Evolutionary conservation across 768 basidiomycete genomes (phyloP).

Genomic region (Fibroporia radiculosa): DNA sequence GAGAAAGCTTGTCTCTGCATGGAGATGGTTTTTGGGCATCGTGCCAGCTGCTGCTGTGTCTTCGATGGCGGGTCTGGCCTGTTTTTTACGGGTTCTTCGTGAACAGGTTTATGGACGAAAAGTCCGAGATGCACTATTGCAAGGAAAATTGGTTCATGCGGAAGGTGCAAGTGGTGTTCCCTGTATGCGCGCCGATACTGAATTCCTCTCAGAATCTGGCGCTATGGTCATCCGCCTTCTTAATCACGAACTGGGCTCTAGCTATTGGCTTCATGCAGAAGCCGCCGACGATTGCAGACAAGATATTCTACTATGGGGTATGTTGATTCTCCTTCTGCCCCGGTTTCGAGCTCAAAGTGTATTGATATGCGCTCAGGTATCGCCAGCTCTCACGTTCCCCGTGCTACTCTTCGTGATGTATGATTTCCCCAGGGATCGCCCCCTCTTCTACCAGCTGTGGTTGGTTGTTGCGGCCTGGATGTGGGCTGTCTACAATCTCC

Average conservation of each 20-base stretch:
- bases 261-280: slow-evolving; percentile 43
- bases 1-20: slow-evolving; percentile 26
- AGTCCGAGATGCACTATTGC: slow-evolving; percentile 41
- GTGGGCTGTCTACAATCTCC: slow-evolving; percentile 55
- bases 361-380: slow-evolving; percentile 29
- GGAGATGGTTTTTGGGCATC: slow-evolving; percentile 29
- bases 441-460: slow-evolving; percentile 52
- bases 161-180: slow-evolving; percentile 31
- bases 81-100: slow-evolving; percentile 48
- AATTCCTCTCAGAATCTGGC: slow-evolving; percentile 36
- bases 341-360: too few relatives aligned
- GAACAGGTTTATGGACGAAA: slow-evolving; percentile 50
- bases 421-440: slow-evolving; percentile 63
- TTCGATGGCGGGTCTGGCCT: slow-evolving; percentile 57
- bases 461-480: slow-evolving; percentile 53
- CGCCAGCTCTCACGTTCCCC: slow-evolving; percentile 54
- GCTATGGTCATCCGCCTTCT: slow-evolving; percentile 55
- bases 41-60: slow-evolving; percentile 28
- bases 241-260: slow-evolving; percentile 63
- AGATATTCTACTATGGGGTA: slow-evolving; percentile 53
- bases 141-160: slow-evolving; percentile 70
- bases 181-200: not conserved
- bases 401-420: slow-evolving; percentile 57
- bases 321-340: slow-evolving; percentile 24
- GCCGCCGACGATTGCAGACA: slow-evolving; percentile 41